Conservation (phyloP, 805 yeast genomes). For the Yarrowia sp. region DNA sequence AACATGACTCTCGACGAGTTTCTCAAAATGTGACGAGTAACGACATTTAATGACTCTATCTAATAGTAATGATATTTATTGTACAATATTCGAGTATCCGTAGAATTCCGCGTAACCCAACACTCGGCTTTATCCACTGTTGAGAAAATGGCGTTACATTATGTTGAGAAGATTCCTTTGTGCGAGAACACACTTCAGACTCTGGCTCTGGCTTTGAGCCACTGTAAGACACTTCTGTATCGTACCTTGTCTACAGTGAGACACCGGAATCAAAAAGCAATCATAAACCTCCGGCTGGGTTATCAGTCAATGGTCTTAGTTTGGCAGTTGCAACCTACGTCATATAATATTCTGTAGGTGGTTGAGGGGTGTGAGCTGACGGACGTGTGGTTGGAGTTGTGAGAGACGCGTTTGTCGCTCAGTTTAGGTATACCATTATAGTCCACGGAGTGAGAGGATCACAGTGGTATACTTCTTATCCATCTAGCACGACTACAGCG, state of each 20-base stretch:
- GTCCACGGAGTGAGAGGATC: too few relatives aligned
- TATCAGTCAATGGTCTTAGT: conserved; percentile 13
- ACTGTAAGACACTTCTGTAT: not conserved
- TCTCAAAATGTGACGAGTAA: conserved; percentile 39
- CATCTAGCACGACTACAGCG: too few relatives aligned
- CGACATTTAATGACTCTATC: conserved; percentile 15
- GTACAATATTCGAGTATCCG: too few relatives aligned
- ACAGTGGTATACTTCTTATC: too few relatives aligned
- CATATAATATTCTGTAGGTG: not conserved
- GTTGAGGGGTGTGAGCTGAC: too few relatives aligned
- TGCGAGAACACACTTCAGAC: not conserved
- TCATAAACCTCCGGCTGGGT: conserved; percentile 4
- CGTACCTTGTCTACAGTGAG: conserved; percentile 6
- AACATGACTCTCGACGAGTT: conserved; percentile 45
- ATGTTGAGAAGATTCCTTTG: conserved; percentile 11
- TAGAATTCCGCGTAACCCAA: too few relatives aligned
- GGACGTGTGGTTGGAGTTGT: too few relatives aligned
- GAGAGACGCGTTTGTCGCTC: too few relatives aligned
- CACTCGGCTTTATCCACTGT: not conserved
- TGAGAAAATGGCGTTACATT: not conserved
- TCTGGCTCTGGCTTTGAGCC: not conserved
- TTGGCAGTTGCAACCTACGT: conserved; percentile 5
- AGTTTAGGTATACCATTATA: too few relatives aligned
- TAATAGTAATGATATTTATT: conserved; percentile 13
- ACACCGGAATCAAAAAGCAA: not conserved